Evolutionary conservation across 192 early-diverging fungal species (phyloP), one percentile per base, ranked within the genome.

Genomic region (Spinellus fusiger): DNA sequence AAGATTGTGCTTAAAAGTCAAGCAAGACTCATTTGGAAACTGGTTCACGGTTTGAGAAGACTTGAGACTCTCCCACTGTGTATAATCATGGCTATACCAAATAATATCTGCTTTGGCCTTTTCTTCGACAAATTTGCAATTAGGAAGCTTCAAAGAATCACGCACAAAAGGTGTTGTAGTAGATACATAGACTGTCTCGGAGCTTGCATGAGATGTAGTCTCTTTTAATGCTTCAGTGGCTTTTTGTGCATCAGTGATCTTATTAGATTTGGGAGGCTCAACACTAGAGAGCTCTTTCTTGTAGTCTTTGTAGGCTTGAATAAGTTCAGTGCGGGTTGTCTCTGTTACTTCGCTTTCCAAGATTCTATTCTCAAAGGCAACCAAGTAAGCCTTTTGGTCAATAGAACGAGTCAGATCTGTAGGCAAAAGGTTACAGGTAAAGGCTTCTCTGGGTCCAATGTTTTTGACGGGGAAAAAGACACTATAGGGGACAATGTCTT

Each of bases 361-460:
- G 58, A 69, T 18, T 62, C 73, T 48, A 68, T 75, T 8, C 64
- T 59, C 18, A 32, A 59, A 74, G 15, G 83, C 69, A 23, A 75
- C 71, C 33, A 85, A 67, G 44, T 88, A 88, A 1, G 77, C 86
- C 38, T 66, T 66, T 29, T 78, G 69, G 55, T 77, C 71, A 0
- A 64, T 44, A 4, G 73, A 56, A 20, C 79, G 74, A 13, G 66
- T 68, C 59, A 88, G 71, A 70, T 79, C 77, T 4, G 64, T 73
- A 9, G 86, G 86, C 22, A 84, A 77, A 52, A 77, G 78, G 54
- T 89, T 83, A 59, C 82, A 75, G 2, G 79, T 76, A 37, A 87
- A 62, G 1, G 59, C 38, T 20, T 80, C 80, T 29, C 82, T 81
- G 29, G 75, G 55, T 2, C 44, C 26, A 18, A 89, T 80, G 15